These are phyloP conservation scores for Ilex paraguariensis DNA, from an alignment of 305 asterid genomes.

Conservation along the genomic window DNA sequence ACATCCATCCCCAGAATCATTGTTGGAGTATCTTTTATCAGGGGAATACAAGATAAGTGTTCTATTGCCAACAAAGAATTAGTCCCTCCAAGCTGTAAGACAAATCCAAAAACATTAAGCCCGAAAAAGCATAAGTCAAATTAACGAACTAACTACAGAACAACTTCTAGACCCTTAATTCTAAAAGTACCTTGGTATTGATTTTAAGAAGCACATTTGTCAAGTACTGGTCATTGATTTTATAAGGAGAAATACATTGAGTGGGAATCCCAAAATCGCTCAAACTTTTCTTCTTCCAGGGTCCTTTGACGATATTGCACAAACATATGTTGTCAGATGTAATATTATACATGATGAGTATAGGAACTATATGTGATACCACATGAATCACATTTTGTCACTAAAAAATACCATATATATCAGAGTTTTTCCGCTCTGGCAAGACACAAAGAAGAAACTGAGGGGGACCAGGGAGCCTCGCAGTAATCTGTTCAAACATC, in stretches of 20 bases:
- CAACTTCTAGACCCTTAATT: conserved; percentile 11
- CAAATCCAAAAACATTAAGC: conserved; percentile 5
- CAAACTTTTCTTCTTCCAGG: conserved; percentile 88
- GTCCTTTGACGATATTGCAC: conserved; percentile 43
- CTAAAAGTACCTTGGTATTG: conserved; percentile 66
- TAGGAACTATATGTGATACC: too few species aligned
- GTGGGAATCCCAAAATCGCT: conserved; percentile 65
- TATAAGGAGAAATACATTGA: conserved; percentile 76
- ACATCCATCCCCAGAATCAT: conserved; percentile 96
- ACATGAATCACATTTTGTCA: too few species aligned
- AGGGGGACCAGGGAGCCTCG: conserved; percentile 65
- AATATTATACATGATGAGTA: too few species aligned
- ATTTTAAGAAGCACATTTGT: conserved; percentile 88
- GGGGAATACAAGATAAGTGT: conserved; percentile 44
- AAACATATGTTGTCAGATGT: background rate
- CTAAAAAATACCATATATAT: conserved; percentile 56
- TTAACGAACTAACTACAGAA: conserved; percentile 5
- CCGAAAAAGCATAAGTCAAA: conserved; percentile 10
- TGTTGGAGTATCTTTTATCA: conserved; percentile 70
- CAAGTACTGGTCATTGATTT: conserved; percentile 76
- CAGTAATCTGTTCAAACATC: conserved; percentile 71
- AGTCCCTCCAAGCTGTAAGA: conserved; percentile 79
- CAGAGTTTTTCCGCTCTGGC: conserved; percentile 79
- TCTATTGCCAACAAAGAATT: conserved; percentile 83
- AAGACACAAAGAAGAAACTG: conserved; percentile 80